Percentiles rank a stretch among this genome's conserved stretches.
phyloP scores from a whole-genome alignment of 352 stramenopile genomes.

The Globisporangium parvum region DNA sequence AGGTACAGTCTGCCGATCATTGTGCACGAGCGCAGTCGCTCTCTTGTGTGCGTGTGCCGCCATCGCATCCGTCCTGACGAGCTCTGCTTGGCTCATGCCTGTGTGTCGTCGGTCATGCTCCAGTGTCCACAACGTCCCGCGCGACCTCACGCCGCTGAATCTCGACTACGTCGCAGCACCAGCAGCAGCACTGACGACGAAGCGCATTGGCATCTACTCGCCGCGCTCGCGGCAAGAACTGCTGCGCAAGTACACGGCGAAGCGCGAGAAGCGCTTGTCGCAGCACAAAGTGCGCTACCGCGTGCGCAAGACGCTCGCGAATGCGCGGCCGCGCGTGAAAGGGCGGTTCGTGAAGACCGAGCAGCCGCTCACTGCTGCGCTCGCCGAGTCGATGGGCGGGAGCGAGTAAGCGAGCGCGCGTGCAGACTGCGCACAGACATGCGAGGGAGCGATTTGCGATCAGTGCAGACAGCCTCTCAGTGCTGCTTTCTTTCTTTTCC shows the following conservation, averaged over 20 bases:
- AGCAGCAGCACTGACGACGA: slow-evolving; percentile 14
- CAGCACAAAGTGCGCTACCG: slow-evolving; percentile 75
- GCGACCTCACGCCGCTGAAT: slow-evolving; percentile 31
- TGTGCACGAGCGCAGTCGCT: not conserved
- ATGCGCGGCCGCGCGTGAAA: slow-evolving; percentile 69
- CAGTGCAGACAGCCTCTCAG: too few relatives aligned
- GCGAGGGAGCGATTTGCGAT: too few relatives aligned
- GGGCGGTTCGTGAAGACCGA: slow-evolving; percentile 82
- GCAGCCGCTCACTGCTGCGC: slow-evolving; percentile 62
- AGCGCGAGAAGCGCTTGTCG: slow-evolving; percentile 62
- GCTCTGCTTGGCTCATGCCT: not conserved
- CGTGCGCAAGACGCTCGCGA: slow-evolving; percentile 76
- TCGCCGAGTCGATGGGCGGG: slow-evolving; percentile 29
- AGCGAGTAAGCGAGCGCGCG: not conserved
- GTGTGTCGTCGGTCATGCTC: not conserved
- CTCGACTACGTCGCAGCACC: slow-evolving; percentile 28
- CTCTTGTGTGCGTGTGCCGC: not conserved
- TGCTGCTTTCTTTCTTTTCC: too few relatives aligned
- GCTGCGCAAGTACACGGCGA: slow-evolving; percentile 75
- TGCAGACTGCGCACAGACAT: not conserved
- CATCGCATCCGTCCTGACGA: not conserved
- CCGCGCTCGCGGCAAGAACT: slow-evolving; percentile 55
- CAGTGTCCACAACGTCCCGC: slow-evolving; percentile 43
- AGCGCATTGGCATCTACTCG: slow-evolving; percentile 69
- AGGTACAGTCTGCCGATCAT: slow-evolving; percentile 13